Evolutionary conservation across 768 basidiomycete species (phyloP).

Genomic region (Hygrophoropsis aurantiaca): DNA sequence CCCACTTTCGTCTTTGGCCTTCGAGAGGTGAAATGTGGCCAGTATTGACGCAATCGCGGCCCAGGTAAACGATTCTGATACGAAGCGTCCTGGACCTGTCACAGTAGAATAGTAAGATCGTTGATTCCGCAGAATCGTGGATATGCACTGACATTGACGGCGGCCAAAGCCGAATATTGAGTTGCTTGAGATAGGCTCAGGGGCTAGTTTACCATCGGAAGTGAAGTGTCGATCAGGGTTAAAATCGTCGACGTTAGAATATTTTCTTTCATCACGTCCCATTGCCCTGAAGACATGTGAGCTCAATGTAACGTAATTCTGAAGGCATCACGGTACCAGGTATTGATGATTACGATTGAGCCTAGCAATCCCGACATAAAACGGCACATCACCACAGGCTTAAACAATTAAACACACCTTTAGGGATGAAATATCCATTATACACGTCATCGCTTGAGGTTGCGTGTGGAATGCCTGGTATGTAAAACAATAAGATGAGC

Average conservation of each 20-base stretch:
- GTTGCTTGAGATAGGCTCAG: constrained; percentile 8
- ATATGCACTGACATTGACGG: constrained; percentile 19
- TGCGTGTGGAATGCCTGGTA: constrained; percentile 23
- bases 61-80: constrained; percentile 22
- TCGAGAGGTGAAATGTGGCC: constrained; percentile 16
- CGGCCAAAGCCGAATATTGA: constrained; percentile 24
- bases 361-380: constrained; percentile 8
- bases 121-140: neutral
- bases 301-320: neutral
- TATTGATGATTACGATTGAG: constrained; percentile 32
- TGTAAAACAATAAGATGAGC: neutral
- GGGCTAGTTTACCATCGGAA: neutral
- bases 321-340: constrained; percentile 25
- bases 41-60: constrained; percentile 19
- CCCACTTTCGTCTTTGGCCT: constrained; percentile 5
- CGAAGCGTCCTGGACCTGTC: constrained; percentile 22
- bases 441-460: constrained; percentile 23
- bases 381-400: neutral
- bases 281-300: neutral
- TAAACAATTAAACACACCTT: constrained; percentile 19
- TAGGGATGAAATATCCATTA: constrained; percentile 40
- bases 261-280: neutral
- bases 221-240: constrained; percentile 16
- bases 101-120: neutral
- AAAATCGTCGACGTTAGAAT: neutral